Base-by-base conservation (phyloP, 805 yeast species). In the Pichia manshurica region DNA sequence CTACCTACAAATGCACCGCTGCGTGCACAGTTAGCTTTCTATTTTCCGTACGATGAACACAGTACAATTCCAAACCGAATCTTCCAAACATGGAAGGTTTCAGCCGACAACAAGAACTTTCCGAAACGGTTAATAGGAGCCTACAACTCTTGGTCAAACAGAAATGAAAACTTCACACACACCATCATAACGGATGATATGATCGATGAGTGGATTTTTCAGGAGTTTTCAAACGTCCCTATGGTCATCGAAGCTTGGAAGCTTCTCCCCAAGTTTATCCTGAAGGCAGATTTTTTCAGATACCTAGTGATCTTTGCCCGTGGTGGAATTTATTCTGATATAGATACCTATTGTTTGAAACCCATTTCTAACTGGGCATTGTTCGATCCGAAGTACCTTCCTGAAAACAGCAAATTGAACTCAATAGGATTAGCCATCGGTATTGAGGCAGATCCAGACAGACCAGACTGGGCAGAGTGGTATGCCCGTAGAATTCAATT, bases 71-170 rank as follows among this genome's bases (percentile, higher is more conserved):
- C 96, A 0, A 84, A 82, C 19, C 77, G 78, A 54, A 79, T 91
- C 36, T 91, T 97, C 96, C 98, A 91, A 66, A 82, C 96, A 1
- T 91, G 97, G 96, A 91, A 89, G 66, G 80, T 75, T 42, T 79
- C 78, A 16, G 58, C 75, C 42, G 71, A 72, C 36, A 83, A 83
- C 53, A 70, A 69, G 61, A 71, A 13, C 82, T 87, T 60, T 85
- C 87, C 19, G 58, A 70, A 10, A 62, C 65, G 29, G 82, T 79
- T 31, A 60, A 68, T 64, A 40, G 68, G 68, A 32, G 75, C 70
- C 38, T 78, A 79, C 49, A 63, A 73, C 16, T 69, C 81, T 34
- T 91, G 98, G 98, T 68, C 73, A 1, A 67, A 63, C 13, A 64
- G 65, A 45, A 84, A 86, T 61, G 77, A 80, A 1, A 81, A 77